Evolutionary conservation across 1,139 yeast species (phyloP).

Genomic region (Candida freyschussii): DNA sequence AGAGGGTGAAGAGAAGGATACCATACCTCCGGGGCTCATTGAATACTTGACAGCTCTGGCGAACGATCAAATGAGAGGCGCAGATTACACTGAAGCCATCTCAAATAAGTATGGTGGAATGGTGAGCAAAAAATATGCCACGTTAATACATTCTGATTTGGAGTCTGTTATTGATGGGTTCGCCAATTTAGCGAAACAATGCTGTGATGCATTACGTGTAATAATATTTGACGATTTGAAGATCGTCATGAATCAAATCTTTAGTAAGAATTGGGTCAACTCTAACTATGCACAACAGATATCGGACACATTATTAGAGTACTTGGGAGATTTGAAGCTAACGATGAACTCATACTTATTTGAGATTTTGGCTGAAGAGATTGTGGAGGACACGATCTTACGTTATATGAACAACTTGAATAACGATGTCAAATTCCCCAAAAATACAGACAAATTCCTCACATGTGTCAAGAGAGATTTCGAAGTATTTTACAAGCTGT

Average conservation of each 20-base stretch:
- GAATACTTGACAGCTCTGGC: slow-evolving; percentile 84
- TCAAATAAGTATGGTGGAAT: slow-evolving; percentile 58
- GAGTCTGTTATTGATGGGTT: slow-evolving; percentile 70
- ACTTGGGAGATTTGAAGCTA: slow-evolving; percentile 55
- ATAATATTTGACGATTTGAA: slow-evolving; percentile 70
- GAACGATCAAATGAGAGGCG: slow-evolving; percentile 83
- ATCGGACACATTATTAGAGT: slow-evolving; percentile 71
- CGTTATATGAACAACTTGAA: slow-evolving; percentile 45
- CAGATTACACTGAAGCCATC: slow-evolving; percentile 73
- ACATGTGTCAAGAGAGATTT: slow-evolving; percentile 69
- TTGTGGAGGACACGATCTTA: slow-evolving; percentile 45
- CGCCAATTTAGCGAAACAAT: slow-evolving; percentile 68
- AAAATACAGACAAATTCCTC: slow-evolving; percentile 37
- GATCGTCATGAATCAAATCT: slow-evolving; percentile 42
- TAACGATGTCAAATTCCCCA: slow-evolving; percentile 30
- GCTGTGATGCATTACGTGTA: slow-evolving; percentile 57
- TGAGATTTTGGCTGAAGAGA: slow-evolving; percentile 47
- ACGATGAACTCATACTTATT: slow-evolving; percentile 46
- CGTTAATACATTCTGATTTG: slow-evolving; percentile 49
- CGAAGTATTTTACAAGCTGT: slow-evolving; percentile 55
- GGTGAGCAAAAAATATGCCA: slow-evolving; percentile 62
- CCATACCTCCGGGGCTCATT: slow-evolving; percentile 70
- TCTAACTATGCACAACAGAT: slow-evolving; percentile 53
- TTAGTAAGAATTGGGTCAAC: slow-evolving; percentile 46
- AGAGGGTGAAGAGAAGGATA: slow-evolving; percentile 2